Evolutionary conservation across 2,329 filamentous ascomycete genomes (phyloP), one percentile per base, ranked within the genome.

Genomic region (Cladosporium sp.): DNA sequence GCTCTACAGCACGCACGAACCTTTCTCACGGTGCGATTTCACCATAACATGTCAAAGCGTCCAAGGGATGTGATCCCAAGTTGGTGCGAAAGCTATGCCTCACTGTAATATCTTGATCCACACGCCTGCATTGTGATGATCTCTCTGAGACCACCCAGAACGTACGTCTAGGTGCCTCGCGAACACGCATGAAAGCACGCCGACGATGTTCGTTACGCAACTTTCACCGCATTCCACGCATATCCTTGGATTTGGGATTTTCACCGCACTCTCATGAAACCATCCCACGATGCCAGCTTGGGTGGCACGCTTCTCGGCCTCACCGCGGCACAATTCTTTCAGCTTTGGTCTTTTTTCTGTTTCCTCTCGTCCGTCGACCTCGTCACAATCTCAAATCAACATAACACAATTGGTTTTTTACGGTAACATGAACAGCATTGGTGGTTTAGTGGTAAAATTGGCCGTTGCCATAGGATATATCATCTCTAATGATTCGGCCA

Each of bases 401-500:
- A n/a, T n/a, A n/a, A n/a, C n/a, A n/a, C n/a, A n/a, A n/a, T n/a
- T n/a, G n/a, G n/a, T n/a, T n/a, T n/a, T n/a, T n/a, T n/a, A n/a
- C n/a, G n/a, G n/a, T n/a, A n/a, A n/a, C 56, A 58, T 58, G 13
- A 21, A 46, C 21, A 58, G 56, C 56, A 58, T 58, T 58, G 56
- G 56, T 58, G 56, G 56, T 58, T 58, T 58, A 58, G 56, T 58
- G 56, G 56, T 58, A 58, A 58, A 58, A 58, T 58, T 58, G 23
- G 56, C 56, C 56, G 56, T 58, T 58, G 56, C 56, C 56, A 58
- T 46, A 6, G 16, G 16, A n/a, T 51, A 13, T n/a, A 5, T 8
- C 11, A 49, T 16, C 48, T 26, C 16, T 4, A 14, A 51, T 7
- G 8, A 51, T n/a, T 51, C 54, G 54, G 54, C 54, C 32, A 58